These are phyloP conservation scores for Furcasterigmium sp. DNA, from an alignment of 2,329 filamentous ascomycete genomes.

Conservation along the genomic window DNA sequence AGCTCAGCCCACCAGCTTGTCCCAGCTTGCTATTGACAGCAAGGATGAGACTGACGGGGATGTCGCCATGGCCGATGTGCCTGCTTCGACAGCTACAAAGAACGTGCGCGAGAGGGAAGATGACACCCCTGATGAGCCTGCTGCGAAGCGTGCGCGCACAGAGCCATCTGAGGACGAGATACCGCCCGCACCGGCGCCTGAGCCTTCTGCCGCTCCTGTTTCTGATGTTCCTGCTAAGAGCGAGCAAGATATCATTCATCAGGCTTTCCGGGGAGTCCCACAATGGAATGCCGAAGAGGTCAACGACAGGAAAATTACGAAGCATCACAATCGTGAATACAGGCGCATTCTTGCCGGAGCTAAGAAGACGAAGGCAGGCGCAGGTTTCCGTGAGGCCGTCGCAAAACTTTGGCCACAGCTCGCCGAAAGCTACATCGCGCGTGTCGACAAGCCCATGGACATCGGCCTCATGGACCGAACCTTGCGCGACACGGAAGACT, in stretches of 20 bases:
- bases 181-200: slow-evolving; percentile 37
- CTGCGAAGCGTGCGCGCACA: slow-evolving; percentile 76
- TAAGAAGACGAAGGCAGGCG: slow-evolving; percentile 81
- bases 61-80: slow-evolving; percentile 49
- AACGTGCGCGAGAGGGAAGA: slow-evolving; percentile 72
- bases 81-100: slow-evolving; percentile 45
- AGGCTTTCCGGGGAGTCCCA: slow-evolving; percentile 22
- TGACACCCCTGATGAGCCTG: slow-evolving; percentile 60
- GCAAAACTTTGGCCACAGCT: slow-evolving; percentile 69
- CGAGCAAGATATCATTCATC: slow-evolving; percentile 10
- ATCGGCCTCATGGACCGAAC: slow-evolving; percentile 76
- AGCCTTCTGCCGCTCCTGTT: slow-evolving; percentile 23
- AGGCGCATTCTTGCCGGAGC: slow-evolving; percentile 64
- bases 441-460: slow-evolving; percentile 75
- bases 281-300: slow-evolving; percentile 36
- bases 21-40: slow-evolving; percentile 30
- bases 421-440: slow-evolving; percentile 66
- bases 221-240: slow-evolving; percentile 22
- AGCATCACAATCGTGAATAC: slow-evolving; percentile 56
- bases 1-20: slow-evolving; percentile 28
- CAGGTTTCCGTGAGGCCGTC: slow-evolving; percentile 73
- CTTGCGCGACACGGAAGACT: slow-evolving; percentile 61
- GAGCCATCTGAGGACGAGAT: slow-evolving; percentile 45
- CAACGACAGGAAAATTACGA: slow-evolving; percentile 47
- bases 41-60: slow-evolving; percentile 22